Evolutionary conservation across 2,329 filamentous ascomycete genomes (phyloP).

Genomic region (Cladobotryum mycophilum): DNA sequence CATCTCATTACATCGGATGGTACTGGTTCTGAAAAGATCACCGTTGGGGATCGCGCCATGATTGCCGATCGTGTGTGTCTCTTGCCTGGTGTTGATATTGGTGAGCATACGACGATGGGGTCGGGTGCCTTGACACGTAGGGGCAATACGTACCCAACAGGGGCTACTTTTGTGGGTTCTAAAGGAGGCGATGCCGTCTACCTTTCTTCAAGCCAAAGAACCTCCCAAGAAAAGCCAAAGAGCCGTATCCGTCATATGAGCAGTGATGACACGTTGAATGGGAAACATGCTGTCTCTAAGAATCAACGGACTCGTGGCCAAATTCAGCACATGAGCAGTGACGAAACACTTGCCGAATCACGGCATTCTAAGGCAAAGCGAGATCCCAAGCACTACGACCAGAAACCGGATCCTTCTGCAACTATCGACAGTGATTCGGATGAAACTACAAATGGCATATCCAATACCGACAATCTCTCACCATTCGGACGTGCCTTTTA

Average conservation of each 20-base stretch:
- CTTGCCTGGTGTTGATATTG: slow-evolving; percentile 45
- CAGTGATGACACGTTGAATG: slow-evolving; percentile 19
- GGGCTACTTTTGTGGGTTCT: slow-evolving; percentile 46
- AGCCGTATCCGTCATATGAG: slow-evolving; percentile 17
- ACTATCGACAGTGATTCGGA: slow-evolving; percentile 17
- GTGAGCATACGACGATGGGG: slow-evolving; percentile 44
- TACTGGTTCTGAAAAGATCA: slow-evolving; percentile 40
- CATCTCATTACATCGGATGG: slow-evolving; percentile 49
- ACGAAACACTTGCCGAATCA: slow-evolving; percentile 7
- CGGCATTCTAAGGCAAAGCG: slow-evolving; percentile 5
- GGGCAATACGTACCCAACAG: slow-evolving; percentile 36
- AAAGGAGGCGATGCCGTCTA: slow-evolving; percentile 45
- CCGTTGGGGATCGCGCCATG: slow-evolving; percentile 45
- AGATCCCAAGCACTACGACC: background rate
- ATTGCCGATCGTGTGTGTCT: slow-evolving; percentile 50
- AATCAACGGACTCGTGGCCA: background rate
- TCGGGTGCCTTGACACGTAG: slow-evolving; percentile 46
- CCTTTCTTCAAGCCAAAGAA: slow-evolving; percentile 20
- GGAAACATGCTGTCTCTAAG: background rate
- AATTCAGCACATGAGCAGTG: slow-evolving; percentile 2
- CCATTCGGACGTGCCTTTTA: slow-evolving; percentile 54
- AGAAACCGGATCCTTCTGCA: slow-evolving; percentile 4
- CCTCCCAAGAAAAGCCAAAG: slow-evolving; percentile 10
- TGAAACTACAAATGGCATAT: background rate
- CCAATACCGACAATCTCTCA: slow-evolving; percentile 18